These are phyloP conservation scores for Malus asiatica DNA, from an alignment of 306 rosid species.

Conservation along the genomic window DNA sequence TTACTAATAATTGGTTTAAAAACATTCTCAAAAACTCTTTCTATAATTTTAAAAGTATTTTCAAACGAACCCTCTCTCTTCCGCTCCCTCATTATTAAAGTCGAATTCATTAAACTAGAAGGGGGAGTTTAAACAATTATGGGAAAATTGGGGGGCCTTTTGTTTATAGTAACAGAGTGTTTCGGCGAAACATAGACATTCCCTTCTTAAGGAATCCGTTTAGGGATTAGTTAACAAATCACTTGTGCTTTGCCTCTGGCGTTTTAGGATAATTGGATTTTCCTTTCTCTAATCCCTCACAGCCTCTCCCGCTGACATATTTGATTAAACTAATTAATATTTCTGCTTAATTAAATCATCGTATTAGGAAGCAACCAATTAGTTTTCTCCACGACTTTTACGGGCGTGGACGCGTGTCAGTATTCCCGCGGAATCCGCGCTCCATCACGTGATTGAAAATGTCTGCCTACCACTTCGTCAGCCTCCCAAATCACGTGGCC, in stretches of 20 bases:
- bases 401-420: constrained; percentile 33
- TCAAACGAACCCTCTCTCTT: accelerated
- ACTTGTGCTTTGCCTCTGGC: constrained; percentile 12
- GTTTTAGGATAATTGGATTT: neutral
- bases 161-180: constrained; percentile 5
- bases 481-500: constrained; percentile 83
- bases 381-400: neutral
- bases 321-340: neutral
- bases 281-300: neutral
- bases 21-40: too few species aligned
- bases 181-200: constrained; percentile 47
- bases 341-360: neutral
- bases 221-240: constrained; percentile 93
- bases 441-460: constrained; percentile 74
- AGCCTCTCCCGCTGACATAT: neutral
- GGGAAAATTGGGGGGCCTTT: neutral
- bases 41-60: accelerated
- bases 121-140: neutral
- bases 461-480: constrained; percentile 39
- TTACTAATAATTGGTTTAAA: too few species aligned
- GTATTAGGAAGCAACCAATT: neutral
- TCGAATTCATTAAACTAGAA: neutral
- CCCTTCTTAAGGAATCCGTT: constrained; percentile 54
- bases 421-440: constrained; percentile 40
- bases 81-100: too few species aligned